A percentile compares a stretch with the other conserved stretches of the same genome.
Evolutionary conservation across 805 yeast species (phyloP).

Genomic region (Candida koratica): DNA sequence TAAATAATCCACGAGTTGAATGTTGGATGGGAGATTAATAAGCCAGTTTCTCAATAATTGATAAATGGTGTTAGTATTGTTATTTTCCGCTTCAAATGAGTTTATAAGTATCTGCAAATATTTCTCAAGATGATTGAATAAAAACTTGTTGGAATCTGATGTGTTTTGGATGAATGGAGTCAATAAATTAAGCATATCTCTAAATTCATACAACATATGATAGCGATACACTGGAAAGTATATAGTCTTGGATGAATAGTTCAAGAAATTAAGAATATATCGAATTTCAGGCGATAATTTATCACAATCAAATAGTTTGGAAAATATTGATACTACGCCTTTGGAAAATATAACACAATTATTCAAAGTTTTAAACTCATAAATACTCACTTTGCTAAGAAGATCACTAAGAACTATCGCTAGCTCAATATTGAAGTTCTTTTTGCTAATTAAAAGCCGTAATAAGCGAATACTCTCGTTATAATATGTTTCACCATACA

Average conservation of each 20-base stretch:
- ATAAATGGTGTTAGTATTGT: slow-evolving; percentile 12
- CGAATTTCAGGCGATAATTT: slow-evolving; percentile 4
- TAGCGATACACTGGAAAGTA: slow-evolving; percentile 18
- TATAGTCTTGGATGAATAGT: slow-evolving; percentile 16
- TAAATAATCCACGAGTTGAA: slow-evolving; percentile 12
- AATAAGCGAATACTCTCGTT: slow-evolving; percentile 8
- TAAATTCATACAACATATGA: slow-evolving; percentile 14
- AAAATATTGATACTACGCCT: slow-evolving; percentile 20
- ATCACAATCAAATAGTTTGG: slow-evolving; percentile 11
- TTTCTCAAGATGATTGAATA: slow-evolving; percentile 3
- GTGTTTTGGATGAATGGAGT: slow-evolving; percentile 1
- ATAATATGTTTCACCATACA: slow-evolving; percentile 12
- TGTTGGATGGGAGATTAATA: slow-evolving; percentile 19
- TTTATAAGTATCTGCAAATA: slow-evolving; percentile 2
- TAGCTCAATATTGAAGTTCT: slow-evolving; percentile 13
- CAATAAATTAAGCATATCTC: slow-evolving; percentile 9
- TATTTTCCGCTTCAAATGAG: slow-evolving; percentile 1
- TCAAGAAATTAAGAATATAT: slow-evolving; percentile 15
- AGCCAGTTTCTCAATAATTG: slow-evolving; percentile 21
- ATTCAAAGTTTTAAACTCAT: slow-evolving; percentile 18
- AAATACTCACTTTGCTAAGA: slow-evolving; percentile 21
- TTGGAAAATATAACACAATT: slow-evolving; percentile 19
- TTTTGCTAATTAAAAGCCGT: slow-evolving; percentile 6
- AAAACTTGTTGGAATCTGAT: neutral
- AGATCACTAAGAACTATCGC: slow-evolving; percentile 19